Base-by-base conservation (phyloP, 805 yeast species). In the Scheffersomyces spartinae region DNA sequence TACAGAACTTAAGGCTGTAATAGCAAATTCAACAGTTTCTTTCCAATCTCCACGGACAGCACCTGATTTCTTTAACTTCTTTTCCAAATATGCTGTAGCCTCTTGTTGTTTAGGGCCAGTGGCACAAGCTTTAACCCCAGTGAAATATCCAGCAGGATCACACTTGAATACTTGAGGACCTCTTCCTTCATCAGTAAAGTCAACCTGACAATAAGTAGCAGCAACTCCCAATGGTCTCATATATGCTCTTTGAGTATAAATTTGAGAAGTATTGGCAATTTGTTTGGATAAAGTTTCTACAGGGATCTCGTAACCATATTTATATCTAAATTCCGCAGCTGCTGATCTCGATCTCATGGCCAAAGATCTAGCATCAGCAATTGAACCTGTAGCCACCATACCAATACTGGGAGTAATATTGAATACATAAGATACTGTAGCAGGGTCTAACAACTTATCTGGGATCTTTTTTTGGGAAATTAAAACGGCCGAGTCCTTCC, bases 21-120 rank as follows among this genome's bases (percentile, higher is more conserved):
- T 85, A 15, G 86, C 94, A 49, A 76, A 72, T 52, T 91, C 98
- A 9, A 84, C 94, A 10, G 86, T 84, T 27, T 71, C 70, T 44
- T 75, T 74, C 95, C 95, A 82, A 43, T 76, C 83, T 13, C 94
- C 96, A 21, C 71, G 68, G 9, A 75, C 76, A 33, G 59, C 47
- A 26, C 71, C 76, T 39, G 68, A 71, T 40, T 57, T 62, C 64
- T 91, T 91, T 54, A 75, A 80, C 46, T 78, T 80, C 64, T 88
- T 88, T 50, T 91, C 96, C 44, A 91, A 66, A 38, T 78, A 74
- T 23, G 94, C 84, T 33, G 77, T 74, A 22, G 94, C 83, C 56
- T 91, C 97, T 52, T 86, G 96, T 60, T 86, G 96, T 55, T 88
- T 91, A 28, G 96, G 96, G 3, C 98, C 98, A 3, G 95, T 81